Evolutionary conservation across 352 stramenopile species (phyloP).

Genomic region (Globisporangium echinulatum): DNA sequence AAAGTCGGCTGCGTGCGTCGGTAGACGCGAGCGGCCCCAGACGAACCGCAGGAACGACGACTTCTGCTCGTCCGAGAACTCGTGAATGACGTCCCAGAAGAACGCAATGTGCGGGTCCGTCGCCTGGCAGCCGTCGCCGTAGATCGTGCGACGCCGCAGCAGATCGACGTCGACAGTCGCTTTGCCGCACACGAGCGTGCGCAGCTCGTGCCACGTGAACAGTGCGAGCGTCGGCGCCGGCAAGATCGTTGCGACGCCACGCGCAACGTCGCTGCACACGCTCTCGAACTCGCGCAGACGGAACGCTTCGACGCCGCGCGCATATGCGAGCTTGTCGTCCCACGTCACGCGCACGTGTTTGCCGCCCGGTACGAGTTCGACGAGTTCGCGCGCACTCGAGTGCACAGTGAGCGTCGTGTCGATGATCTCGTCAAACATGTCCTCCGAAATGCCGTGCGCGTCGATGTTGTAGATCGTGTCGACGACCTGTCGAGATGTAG

Average conservation of each 20-base stretch:
- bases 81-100: slow-evolving; percentile 88
- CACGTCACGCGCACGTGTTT: slow-evolving; percentile 78
- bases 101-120: slow-evolving; percentile 81
- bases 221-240: slow-evolving; percentile 67
- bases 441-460: slow-evolving; percentile 68
- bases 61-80: slow-evolving; percentile 88
- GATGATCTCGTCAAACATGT: slow-evolving; percentile 89
- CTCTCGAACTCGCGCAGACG: slow-evolving; percentile 76
- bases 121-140: slow-evolving; percentile 84
- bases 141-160: slow-evolving; percentile 82
- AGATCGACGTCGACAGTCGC: slow-evolving; percentile 84
- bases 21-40: slow-evolving; percentile 85
- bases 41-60: slow-evolving; percentile 88
- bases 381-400: slow-evolving; percentile 67
- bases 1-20: slow-evolving; percentile 83
- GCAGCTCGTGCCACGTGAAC: slow-evolving; percentile 86
- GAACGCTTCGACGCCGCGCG: slow-evolving; percentile 67
- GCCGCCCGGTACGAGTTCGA: slow-evolving; percentile 83
- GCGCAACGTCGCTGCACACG: slow-evolving; percentile 62
- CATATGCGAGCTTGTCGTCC: slow-evolving; percentile 87
- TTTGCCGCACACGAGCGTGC: slow-evolving; percentile 88
- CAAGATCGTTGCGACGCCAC: slow-evolving; percentile 84
- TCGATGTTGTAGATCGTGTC: slow-evolving; percentile 85
- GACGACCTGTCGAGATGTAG: slow-evolving; percentile 29
- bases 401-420: slow-evolving; percentile 87